Evolutionary conservation across 257 asterid genomes (phyloP).

Genomic region (Solanum clarkiae): DNA sequence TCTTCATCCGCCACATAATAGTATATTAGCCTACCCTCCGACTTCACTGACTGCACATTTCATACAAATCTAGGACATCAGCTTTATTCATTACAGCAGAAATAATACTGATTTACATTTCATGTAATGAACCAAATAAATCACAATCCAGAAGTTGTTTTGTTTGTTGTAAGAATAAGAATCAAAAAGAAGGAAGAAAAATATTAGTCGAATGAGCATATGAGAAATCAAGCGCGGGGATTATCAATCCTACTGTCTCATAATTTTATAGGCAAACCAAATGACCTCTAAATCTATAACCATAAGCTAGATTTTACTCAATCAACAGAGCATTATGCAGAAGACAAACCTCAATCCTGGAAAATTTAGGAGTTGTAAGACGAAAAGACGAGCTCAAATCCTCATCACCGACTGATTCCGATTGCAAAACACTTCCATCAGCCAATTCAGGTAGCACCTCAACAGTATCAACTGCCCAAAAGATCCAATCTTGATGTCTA

Average conservation of each 20-base stretch:
- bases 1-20: conserved; percentile 53
- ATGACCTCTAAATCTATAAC: background rate
- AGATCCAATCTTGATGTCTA: conserved; percentile 50
- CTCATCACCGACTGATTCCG: conserved; percentile 21
- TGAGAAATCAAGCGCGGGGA: background rate
- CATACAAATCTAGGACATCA: background rate
- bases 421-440: conserved; percentile 15
- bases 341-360: conserved; percentile 12
- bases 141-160: background rate
- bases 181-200: too few species aligned
- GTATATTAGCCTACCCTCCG: conserved; percentile 58
- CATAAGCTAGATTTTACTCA: background rate
- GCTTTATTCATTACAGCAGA: background rate
- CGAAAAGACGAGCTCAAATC: conserved; percentile 31
- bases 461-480: conserved; percentile 60
- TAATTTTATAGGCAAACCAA: background rate
- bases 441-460: conserved; percentile 37
- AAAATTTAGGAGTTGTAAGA: conserved; percentile 15
- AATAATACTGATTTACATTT: background rate
- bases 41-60: conserved; percentile 8
- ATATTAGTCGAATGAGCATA: too few species aligned
- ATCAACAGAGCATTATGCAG: background rate
- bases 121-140: background rate
- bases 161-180: too few species aligned
- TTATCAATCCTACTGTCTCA: background rate